These are phyloP conservation scores for Eragrostis tef DNA, from an alignment of 202 grass and related monocot species.

Conservation along the genomic window DNA sequence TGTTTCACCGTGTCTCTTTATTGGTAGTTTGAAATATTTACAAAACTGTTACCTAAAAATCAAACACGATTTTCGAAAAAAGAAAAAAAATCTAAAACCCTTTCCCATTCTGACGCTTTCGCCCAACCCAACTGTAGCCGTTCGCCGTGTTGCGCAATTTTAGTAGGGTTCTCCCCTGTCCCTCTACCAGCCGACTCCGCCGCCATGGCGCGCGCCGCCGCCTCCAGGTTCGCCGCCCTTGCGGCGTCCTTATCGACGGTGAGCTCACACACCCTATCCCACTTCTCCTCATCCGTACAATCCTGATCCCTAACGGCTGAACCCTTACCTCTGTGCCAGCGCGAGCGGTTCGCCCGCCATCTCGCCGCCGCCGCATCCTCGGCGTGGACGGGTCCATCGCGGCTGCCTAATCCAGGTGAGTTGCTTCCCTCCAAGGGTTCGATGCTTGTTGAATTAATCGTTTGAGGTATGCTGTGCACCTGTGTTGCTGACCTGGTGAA, in stretches of 20 bases:
- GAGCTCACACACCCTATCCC: not conserved
- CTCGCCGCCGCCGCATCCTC: constrained; percentile 45
- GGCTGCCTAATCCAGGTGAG: constrained; percentile 41
- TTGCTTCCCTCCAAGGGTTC: not conserved
- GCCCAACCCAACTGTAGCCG: too few relatives aligned
- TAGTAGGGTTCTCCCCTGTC: constrained; percentile 31
- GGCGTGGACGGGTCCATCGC: constrained; percentile 35
- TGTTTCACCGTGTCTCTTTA: too few relatives aligned
- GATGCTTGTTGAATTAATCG: constrained; percentile 5
- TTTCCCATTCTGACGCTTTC: too few relatives aligned
- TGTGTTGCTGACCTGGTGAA: constrained; percentile 42
- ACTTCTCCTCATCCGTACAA: not conserved
- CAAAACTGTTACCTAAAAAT: too few relatives aligned
- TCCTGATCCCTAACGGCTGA: constrained; percentile 19
- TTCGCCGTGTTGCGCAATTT: too few relatives aligned
- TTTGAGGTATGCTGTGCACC: not conserved
- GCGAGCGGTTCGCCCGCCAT: constrained; percentile 55
- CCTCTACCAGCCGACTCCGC: not conserved
- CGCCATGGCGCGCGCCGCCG: constrained; percentile 51
- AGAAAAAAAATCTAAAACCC: too few relatives aligned
- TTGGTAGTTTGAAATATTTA: too few relatives aligned
- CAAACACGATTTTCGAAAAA: too few relatives aligned
- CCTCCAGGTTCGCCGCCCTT: constrained; percentile 51
- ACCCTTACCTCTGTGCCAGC: constrained; percentile 40
- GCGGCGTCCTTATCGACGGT: constrained; percentile 43